Evolutionary conservation across 2,329 filamentous ascomycete species (phyloP).

Genomic region (Fusarium xylarioides): DNA sequence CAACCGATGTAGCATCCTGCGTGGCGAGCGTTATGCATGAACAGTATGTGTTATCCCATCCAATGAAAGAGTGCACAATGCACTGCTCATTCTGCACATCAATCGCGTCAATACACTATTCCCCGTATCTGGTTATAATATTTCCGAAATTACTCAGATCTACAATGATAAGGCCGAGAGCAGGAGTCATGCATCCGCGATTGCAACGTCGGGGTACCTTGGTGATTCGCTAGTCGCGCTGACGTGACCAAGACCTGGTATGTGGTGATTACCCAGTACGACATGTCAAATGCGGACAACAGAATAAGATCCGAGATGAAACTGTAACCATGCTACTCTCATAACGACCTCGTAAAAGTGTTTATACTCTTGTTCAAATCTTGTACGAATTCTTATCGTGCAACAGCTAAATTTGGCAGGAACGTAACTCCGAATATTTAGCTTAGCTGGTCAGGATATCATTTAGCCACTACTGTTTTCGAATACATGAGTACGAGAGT

Average conservation of each 20-base stretch:
- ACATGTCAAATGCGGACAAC: rapidly evolving
- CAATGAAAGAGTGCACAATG: neutral
- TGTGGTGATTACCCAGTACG: slow-evolving; percentile 4
- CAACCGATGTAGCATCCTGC: neutral
- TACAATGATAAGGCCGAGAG: neutral
- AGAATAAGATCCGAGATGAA: neutral
- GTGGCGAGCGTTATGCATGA: neutral
- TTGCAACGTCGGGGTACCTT: neutral
- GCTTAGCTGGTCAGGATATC: rapidly evolving
- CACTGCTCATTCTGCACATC: slow-evolving; percentile 4
- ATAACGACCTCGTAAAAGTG: rapidly evolving
- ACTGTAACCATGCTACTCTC: rapidly evolving
- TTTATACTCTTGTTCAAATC: rapidly evolving
- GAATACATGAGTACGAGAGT: rapidly evolving
- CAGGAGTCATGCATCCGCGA: neutral
- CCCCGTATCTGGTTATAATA: neutral
- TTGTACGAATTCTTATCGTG: too few relatives aligned
- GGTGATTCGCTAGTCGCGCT: neutral
- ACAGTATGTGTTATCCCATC: neutral
- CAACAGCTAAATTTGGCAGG: too few relatives aligned
- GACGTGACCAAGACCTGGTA: slow-evolving; percentile 30
- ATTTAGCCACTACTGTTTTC: rapidly evolving
- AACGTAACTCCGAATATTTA: rapidly evolving
- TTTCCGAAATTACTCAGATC: neutral
- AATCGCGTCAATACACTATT: neutral